A percentile compares a stretch with the other conserved stretches of the same genome.
These are phyloP conservation scores for Aspergillus fischeri DNA, from an alignment of 2,329 filamentous ascomycete genomes.

Conservation along the genomic window DNA sequence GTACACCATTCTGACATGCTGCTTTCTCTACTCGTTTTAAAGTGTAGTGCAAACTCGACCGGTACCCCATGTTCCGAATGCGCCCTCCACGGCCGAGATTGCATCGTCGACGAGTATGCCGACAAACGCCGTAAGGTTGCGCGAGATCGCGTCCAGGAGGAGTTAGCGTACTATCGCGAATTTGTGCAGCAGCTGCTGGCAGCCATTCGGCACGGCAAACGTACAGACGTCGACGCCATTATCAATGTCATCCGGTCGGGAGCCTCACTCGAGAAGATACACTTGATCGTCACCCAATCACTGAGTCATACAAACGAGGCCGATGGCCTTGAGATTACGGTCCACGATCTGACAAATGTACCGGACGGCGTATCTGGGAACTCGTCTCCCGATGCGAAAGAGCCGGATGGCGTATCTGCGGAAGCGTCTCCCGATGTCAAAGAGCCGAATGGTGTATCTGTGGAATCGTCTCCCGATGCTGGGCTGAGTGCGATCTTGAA, in stretches of 20 bases:
- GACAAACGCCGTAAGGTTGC: conserved; percentile 36
- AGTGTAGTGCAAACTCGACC: conserved; percentile 27
- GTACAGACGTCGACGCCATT: conserved; percentile 18
- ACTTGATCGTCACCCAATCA: conserved; percentile 3
- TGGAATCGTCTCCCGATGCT: background rate
- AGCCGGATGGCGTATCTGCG: background rate
- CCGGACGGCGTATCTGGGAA: background rate
- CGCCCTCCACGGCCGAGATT: conserved; percentile 27
- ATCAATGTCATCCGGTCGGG: conserved; percentile 26
- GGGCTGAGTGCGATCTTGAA: background rate
- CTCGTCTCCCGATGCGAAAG: background rate
- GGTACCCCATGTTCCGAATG: conserved; percentile 33
- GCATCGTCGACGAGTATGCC: conserved; percentile 30
- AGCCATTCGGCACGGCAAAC: conserved; percentile 21
- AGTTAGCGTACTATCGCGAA: conserved; percentile 22
- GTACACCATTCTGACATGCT: conserved; percentile 1
- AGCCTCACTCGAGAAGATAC: conserved; percentile 15
- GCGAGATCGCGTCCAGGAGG: conserved; percentile 26
- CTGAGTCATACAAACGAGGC: background rate
- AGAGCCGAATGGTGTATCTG: background rate
- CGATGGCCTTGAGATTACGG: background rate
- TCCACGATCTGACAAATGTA: no score
- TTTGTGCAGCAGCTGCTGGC: conserved; percentile 27
- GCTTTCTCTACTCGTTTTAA: conserved; percentile 10
- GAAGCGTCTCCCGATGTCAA: background rate